Evolutionary conservation across 208 protist species (phyloP).

Genomic region (Porcisia deanei): DNA sequence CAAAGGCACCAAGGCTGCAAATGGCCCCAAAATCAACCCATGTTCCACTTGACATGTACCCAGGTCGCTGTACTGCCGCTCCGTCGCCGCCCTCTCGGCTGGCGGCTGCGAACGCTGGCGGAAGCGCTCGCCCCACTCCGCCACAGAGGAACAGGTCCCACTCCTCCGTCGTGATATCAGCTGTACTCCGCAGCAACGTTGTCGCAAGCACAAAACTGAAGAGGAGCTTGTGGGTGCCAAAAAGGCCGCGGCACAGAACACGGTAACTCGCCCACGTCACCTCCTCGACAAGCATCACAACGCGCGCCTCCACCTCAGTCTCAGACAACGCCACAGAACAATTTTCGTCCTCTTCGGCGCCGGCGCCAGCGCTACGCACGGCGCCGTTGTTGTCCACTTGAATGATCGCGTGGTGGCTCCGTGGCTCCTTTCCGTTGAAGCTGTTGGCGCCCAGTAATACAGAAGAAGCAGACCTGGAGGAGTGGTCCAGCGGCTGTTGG

Average conservation of each 20-base stretch:
- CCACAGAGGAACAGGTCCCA: constrained; percentile 90
- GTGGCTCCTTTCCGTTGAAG: neutral
- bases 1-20: constrained; percentile 78
- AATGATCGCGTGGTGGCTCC: constrained; percentile 3
- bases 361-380: neutral
- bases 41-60: constrained; percentile 88
- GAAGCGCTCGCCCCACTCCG: constrained; percentile 50
- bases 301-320: constrained; percentile 52
- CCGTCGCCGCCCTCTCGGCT: constrained; percentile 20
- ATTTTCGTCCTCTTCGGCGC: constrained; percentile 29
- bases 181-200: constrained; percentile 68
- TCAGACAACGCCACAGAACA: constrained; percentile 10
- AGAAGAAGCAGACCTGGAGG: constrained; percentile 1
- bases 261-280: constrained; percentile 88
- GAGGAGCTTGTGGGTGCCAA: constrained; percentile 93
- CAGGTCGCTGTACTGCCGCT: constrained; percentile 39
- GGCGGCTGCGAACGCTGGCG: constrained; percentile 24
- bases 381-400: neutral
- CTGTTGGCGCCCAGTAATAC: neutral
- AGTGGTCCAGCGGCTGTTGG: constrained; percentile 18
- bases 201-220: constrained; percentile 93
- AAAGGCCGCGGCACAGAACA: constrained; percentile 94
- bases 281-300: constrained; percentile 75
- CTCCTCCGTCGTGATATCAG: constrained; percentile 64
- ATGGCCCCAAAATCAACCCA: constrained; percentile 94